Conservation (phyloP, 495 filamentous ascomycete genomes). For the Xylaria longipes region DNA sequence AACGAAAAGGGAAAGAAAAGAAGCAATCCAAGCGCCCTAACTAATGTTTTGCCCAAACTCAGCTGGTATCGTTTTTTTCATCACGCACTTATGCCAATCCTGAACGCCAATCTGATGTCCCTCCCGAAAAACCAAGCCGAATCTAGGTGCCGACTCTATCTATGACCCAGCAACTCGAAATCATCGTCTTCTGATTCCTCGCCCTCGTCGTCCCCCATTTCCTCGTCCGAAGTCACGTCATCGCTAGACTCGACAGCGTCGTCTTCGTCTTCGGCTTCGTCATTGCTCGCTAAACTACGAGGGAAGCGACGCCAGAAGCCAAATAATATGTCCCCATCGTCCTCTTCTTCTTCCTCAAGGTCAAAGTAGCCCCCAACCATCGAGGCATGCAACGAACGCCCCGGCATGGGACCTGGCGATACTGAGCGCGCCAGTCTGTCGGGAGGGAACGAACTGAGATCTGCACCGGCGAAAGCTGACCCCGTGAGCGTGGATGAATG, state of each 20-base stretch:
- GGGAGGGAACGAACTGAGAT: slow-evolving; percentile 41
- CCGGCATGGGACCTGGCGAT: slow-evolving; percentile 39
- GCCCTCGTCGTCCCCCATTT: slow-evolving; percentile 57
- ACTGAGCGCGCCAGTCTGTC: slow-evolving; percentile 47
- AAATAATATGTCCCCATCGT: slow-evolving; percentile 65
- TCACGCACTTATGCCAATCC: slow-evolving; percentile 30
- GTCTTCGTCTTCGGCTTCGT: slow-evolving; percentile 47
- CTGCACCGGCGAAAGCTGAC: slow-evolving; percentile 32
- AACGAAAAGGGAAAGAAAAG: not conserved
- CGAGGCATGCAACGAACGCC: slow-evolving; percentile 30
- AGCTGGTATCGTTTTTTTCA: slow-evolving; percentile 25
- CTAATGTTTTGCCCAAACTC: slow-evolving; percentile 5
- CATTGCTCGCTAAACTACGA: slow-evolving; percentile 36
- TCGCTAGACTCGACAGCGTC: slow-evolving; percentile 32
- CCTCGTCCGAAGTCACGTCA: slow-evolving; percentile 50
- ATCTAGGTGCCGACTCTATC: slow-evolving; percentile 45
- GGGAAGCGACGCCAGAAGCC: slow-evolving; percentile 66
- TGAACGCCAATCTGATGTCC: slow-evolving; percentile 24
- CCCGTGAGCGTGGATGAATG: slow-evolving; percentile 42
- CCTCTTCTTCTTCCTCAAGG: slow-evolving; percentile 50
- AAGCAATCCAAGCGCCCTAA: slow-evolving; percentile 14
- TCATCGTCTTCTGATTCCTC: slow-evolving; percentile 65
- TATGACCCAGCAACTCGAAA: slow-evolving; percentile 76
- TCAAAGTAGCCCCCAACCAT: slow-evolving; percentile 26
- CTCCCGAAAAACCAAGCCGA: slow-evolving; percentile 22